Evolutionary conservation across 2,329 filamentous ascomycete genomes (phyloP).

Genomic region (Stemphylium beticola): DNA sequence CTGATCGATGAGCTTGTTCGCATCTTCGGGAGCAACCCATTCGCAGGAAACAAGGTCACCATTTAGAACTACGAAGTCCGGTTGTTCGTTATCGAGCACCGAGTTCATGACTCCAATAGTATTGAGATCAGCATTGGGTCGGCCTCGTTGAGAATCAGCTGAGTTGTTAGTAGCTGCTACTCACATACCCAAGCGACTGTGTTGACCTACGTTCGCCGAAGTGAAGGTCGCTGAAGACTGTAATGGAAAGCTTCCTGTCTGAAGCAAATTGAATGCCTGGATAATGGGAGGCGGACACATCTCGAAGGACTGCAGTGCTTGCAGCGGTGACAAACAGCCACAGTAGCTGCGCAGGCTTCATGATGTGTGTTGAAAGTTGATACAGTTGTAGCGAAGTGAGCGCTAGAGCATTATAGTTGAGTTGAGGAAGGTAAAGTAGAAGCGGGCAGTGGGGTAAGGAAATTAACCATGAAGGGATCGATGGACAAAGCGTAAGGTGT

Average conservation of each 20-base stretch:
- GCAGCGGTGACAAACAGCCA: slow-evolving; percentile 17
- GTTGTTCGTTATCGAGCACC: slow-evolving; percentile 63
- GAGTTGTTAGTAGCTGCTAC: slow-evolving; percentile 4
- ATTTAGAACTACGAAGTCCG: slow-evolving; percentile 70
- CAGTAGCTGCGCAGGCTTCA: slow-evolving; percentile 22
- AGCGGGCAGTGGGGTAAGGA: background rate
- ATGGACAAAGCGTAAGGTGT: background rate
- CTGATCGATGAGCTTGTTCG: slow-evolving; percentile 31
- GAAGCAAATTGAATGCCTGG: slow-evolving; percentile 33
- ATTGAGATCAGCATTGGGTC: slow-evolving; percentile 60
- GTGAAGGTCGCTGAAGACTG: slow-evolving; percentile 73
- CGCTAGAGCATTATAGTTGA: background rate
- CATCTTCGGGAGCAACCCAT: slow-evolving; percentile 24
- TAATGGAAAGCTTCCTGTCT: slow-evolving; percentile 54
- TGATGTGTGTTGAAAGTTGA: slow-evolving; percentile 12
- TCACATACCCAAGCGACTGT: slow-evolving; percentile 23
- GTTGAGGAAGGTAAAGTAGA: background rate
- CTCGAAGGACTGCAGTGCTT: slow-evolving; percentile 6
- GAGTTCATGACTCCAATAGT: slow-evolving; percentile 63
- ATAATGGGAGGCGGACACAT: slow-evolving; percentile 18
- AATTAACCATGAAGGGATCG: background rate
- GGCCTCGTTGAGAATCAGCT: slow-evolving; percentile 18
- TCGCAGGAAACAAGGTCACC: slow-evolving; percentile 76
- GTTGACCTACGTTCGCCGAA: slow-evolving; percentile 67
- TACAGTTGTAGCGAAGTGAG: background rate